Conservation (phyloP, 2,329 filamentous ascomycete genomes). For the Zasmidium angulare region DNA sequence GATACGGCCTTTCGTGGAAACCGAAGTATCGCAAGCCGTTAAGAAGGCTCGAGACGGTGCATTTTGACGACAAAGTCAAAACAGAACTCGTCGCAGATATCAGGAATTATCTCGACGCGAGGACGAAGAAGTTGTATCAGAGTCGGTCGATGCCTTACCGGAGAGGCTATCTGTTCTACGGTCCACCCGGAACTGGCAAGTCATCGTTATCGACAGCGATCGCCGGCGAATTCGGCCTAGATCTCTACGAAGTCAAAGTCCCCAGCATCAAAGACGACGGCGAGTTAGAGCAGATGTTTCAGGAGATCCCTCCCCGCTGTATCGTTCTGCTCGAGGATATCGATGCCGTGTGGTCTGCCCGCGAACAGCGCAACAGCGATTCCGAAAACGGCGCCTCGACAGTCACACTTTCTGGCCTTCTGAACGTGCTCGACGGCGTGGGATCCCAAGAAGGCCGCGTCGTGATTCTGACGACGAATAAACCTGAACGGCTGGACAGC, state of each 20-base stretch:
- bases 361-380: slow-evolving; percentile 15
- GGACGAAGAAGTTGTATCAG: slow-evolving; percentile 71
- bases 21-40: slow-evolving; percentile 52
- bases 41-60: slow-evolving; percentile 69
- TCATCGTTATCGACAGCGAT: slow-evolving; percentile 35
- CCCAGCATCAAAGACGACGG: slow-evolving; percentile 57
- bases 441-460: slow-evolving; percentile 73
- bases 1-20: slow-evolving; percentile 36
- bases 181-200: slow-evolving; percentile 49
- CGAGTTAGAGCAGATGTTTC: slow-evolving; percentile 50
- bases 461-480: slow-evolving; percentile 78
- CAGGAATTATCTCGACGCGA: slow-evolving; percentile 71
- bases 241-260: slow-evolving; percentile 39
- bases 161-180: slow-evolving; percentile 74
- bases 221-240: slow-evolving; percentile 44
- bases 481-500: slow-evolving; percentile 67
- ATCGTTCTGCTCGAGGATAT: slow-evolving; percentile 47
- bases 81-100: slow-evolving; percentile 65
- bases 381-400: slow-evolving; percentile 53
- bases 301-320: slow-evolving; percentile 40
- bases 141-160: slow-evolving; percentile 82
- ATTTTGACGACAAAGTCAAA: slow-evolving; percentile 67
- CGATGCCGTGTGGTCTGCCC: slow-evolving; percentile 36
- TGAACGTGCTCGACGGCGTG: slow-evolving; percentile 80
- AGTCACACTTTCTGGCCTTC: slow-evolving; percentile 62